A percentile compares a stretch with the other conserved stretches of the same genome.
Evolutionary conservation across 116 monocot genomes (phyloP).

Genomic region (Phalaenopsis hybrid): DNA sequence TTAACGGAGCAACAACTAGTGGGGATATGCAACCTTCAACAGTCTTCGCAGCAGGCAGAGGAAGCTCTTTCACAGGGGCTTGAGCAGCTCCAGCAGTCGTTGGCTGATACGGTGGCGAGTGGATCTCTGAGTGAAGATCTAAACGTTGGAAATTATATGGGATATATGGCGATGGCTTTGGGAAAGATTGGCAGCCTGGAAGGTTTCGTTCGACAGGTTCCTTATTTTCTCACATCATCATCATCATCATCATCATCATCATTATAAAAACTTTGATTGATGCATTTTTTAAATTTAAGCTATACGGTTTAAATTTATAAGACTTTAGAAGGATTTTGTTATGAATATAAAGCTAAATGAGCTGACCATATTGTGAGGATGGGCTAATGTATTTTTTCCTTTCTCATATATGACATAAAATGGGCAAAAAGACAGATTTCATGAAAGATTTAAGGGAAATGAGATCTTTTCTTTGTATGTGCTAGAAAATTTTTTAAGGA

Average conservation of each 20-base stretch:
- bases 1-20: slow-evolving; percentile 77
- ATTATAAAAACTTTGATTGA: too few species aligned
- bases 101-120: slow-evolving; percentile 59
- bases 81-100: slow-evolving; percentile 76
- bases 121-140: slow-evolving; percentile 42
- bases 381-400: too few species aligned
- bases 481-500: too few species aligned
- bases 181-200: slow-evolving; percentile 72
- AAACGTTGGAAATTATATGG: slow-evolving; percentile 61
- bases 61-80: slow-evolving; percentile 90
- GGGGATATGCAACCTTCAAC: slow-evolving; percentile 72
- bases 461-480: too few species aligned
- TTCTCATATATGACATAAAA: too few species aligned
- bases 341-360: too few species aligned
- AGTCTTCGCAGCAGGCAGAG: slow-evolving; percentile 87
- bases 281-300: too few species aligned
- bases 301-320: too few species aligned
- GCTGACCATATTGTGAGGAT: too few species aligned
- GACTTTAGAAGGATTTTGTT: too few species aligned
- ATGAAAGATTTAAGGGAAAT: too few species aligned
- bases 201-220: slow-evolving; percentile 73
- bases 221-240: not conserved
- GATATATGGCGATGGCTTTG: slow-evolving; percentile 74
- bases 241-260: not conserved
- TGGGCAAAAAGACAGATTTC: too few species aligned